Conservation (phyloP, 352 stramenopile genomes). For the Phytophthora tentaculata region DNA sequence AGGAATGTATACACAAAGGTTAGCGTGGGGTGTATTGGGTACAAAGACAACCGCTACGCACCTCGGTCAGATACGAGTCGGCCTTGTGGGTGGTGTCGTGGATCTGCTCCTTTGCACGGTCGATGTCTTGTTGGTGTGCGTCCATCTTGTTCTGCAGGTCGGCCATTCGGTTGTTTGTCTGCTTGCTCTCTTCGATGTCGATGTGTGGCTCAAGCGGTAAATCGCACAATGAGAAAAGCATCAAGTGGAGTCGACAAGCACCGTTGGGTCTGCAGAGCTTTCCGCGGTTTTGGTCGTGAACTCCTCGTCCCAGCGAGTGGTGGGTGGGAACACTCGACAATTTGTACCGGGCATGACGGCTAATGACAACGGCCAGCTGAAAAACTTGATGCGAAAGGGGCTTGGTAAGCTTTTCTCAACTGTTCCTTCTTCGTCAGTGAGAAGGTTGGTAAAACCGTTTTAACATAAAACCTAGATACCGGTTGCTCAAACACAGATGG, state of each 20-base stretch:
- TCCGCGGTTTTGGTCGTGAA: slow-evolving; percentile 16
- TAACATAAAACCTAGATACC: too few species aligned
- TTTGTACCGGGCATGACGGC: slow-evolving; percentile 10
- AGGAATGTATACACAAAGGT: not conserved
- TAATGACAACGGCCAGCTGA: slow-evolving; percentile 18
- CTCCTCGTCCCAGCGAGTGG: slow-evolving; percentile 33
- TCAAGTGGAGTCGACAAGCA: not conserved
- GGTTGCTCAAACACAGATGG: too few species aligned
- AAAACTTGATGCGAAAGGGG: slow-evolving; percentile 14
- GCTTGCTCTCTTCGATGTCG: slow-evolving; percentile 16
- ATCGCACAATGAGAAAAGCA: slow-evolving; percentile 38
- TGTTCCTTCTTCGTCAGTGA: not conserved
- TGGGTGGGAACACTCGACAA: slow-evolving; percentile 29
- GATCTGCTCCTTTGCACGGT: slow-evolving; percentile 60
- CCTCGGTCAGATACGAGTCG: slow-evolving; percentile 56
- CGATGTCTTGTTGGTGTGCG: slow-evolving; percentile 44
- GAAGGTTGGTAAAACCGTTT: not conserved
- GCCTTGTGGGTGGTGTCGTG: slow-evolving; percentile 57
- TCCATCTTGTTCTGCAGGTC: slow-evolving; percentile 50
- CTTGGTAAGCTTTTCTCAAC: slow-evolving; percentile 16
- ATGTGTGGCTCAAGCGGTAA: slow-evolving; percentile 24
- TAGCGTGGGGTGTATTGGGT: not conserved
- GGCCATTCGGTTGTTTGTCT: slow-evolving; percentile 18
- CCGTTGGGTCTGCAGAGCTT: slow-evolving; percentile 25
- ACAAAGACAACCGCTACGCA: slow-evolving; percentile 13